These are phyloP conservation scores for Moniliella sp. DNA, from an alignment of 1,284 basidiomycete genomes.

Conservation along the genomic window DNA sequence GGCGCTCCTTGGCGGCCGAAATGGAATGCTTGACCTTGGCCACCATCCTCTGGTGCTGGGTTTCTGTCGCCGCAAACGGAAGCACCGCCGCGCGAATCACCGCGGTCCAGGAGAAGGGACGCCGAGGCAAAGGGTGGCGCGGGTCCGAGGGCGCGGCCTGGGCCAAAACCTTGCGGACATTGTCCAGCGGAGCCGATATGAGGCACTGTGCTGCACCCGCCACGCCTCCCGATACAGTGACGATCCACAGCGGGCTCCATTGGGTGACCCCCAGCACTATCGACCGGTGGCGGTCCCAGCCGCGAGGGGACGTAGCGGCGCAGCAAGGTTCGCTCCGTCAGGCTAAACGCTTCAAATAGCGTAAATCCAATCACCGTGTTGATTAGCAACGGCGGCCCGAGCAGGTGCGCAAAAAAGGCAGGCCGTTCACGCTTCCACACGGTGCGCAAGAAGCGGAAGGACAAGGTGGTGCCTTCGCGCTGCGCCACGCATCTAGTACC, in stretches of 20 bases:
- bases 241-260: slow-evolving; percentile 21
- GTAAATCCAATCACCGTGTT: slow-evolving; percentile 34
- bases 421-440: slow-evolving; percentile 24
- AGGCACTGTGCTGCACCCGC: slow-evolving; percentile 35
- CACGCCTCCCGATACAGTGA: slow-evolving; percentile 22
- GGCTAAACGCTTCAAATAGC: slow-evolving; percentile 31
- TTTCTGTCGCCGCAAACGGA: slow-evolving; percentile 21
- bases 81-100: slow-evolving; percentile 23
- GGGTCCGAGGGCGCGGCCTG: neutral
- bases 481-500: slow-evolving; percentile 34
- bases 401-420: slow-evolving; percentile 10
- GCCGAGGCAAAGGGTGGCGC: neutral
- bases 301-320: slow-evolving; percentile 1
- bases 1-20: neutral
- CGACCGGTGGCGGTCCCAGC: slow-evolving; percentile 1
- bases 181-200: slow-evolving; percentile 36
- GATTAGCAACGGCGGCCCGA: slow-evolving; percentile 31
- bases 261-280: neutral
- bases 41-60: slow-evolving; percentile 8
- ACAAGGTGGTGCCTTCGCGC: slow-evolving; percentile 27
- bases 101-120: slow-evolving; percentile 20
- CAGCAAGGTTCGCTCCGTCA: slow-evolving; percentile 14
- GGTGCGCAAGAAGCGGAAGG: slow-evolving; percentile 25
- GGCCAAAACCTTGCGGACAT: slow-evolving; percentile 32
- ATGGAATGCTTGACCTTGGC: slow-evolving; percentile 7